Conservation (phyloP, 306 rosid genomes). For the Pyrus communis region DNA sequence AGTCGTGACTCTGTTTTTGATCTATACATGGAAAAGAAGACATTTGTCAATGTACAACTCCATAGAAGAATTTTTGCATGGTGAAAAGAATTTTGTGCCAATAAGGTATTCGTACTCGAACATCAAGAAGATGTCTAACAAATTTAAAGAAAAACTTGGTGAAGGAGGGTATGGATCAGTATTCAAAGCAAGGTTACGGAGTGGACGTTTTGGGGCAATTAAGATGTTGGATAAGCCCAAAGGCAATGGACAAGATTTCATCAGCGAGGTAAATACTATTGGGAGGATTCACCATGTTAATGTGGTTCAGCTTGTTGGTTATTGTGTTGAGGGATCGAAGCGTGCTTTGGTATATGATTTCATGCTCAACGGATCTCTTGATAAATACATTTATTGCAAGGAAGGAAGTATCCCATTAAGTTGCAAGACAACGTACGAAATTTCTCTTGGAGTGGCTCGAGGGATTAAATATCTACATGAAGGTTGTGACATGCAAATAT, state of each 20-base stretch:
- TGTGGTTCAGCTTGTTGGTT: constrained; percentile 2
- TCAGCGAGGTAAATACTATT: background rate
- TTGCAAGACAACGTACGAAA: background rate
- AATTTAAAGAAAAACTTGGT: background rate
- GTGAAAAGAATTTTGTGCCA: background rate
- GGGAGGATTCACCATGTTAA: constrained; percentile 1
- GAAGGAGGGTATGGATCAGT: background rate
- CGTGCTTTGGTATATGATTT: background rate
- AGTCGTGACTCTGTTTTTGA: background rate
- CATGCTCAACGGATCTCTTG: background rate
- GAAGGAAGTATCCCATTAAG: background rate
- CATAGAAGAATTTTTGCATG: background rate
- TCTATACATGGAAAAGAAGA: background rate
- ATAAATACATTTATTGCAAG: background rate
- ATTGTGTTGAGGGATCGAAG: background rate
- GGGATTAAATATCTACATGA: background rate
- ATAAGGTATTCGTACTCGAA: background rate
- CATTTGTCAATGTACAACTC: background rate
- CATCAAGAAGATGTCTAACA: background rate
- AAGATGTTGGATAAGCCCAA: background rate
- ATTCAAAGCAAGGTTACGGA: background rate
- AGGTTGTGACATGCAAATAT: constrained; percentile 2
- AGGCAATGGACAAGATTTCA: background rate
- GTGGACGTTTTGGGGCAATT: background rate
- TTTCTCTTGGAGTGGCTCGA: background rate